Evolutionary conservation across 345 rosid species (phyloP).

Genomic region (Luvunga scandens): DNA sequence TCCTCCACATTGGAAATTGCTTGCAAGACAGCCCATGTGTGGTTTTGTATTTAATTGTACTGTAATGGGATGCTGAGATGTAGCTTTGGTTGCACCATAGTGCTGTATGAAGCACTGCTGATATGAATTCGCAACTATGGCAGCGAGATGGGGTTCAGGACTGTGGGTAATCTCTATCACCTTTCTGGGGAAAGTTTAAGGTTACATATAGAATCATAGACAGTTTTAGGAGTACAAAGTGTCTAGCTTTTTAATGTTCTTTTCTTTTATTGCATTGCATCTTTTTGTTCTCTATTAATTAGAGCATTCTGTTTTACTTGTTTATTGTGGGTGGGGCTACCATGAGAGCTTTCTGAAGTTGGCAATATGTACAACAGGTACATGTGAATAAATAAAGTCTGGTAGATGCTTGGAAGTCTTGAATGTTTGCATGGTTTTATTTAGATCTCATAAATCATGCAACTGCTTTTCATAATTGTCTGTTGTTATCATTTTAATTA

Average conservation of each 20-base stretch:
- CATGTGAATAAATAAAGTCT: constrained; percentile 34
- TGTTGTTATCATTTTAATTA: not conserved
- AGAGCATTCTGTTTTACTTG: not conserved
- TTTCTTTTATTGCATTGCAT: constrained; percentile 13
- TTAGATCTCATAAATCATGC: not conserved
- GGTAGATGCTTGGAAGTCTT: constrained; percentile 18
- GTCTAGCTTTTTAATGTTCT: constrained; percentile 12
- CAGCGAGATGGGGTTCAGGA: constrained; percentile 24
- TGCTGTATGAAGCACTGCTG: constrained; percentile 6
- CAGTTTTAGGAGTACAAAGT: constrained; percentile 11
- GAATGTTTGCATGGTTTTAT: constrained; percentile 4
- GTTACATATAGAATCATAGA: constrained; percentile 28
- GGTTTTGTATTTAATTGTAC: constrained; percentile 78
- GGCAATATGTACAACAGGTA: constrained; percentile 26
- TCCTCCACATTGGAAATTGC: constrained; percentile 58
- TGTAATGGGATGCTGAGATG: constrained; percentile 75
- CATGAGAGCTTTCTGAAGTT: constrained; percentile 22
- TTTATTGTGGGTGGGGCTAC: not conserved
- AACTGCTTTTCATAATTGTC: constrained; percentile 8
- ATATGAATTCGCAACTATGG: constrained; percentile 12
- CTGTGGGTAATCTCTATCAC: constrained; percentile 30
- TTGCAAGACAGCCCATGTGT: constrained; percentile 44
- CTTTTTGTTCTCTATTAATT: not conserved
- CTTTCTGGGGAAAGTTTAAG: constrained; percentile 24
- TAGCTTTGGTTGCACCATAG: constrained; percentile 18